phyloP scores from a whole-genome alignment of 176 grass and related monocot species.

The Oryza longistaminata region DNA sequence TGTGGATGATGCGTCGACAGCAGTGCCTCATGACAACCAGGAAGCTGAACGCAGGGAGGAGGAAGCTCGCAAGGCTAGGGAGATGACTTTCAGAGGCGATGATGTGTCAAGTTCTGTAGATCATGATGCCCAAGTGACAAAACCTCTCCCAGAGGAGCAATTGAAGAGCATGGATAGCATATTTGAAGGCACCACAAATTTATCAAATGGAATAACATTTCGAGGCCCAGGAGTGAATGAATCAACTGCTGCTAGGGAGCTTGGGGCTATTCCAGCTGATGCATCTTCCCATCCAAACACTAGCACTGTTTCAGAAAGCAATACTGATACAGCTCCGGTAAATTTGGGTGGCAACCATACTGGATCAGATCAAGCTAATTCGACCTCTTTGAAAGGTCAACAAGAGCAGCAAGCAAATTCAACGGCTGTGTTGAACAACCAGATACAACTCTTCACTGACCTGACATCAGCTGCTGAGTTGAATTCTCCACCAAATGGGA shows the following conservation, averaged over 20 bases:
- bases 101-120: constrained; percentile 63
- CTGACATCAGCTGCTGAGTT: constrained; percentile 14
- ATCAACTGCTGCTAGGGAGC: constrained; percentile 11
- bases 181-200: constrained; percentile 51
- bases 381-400: constrained; percentile 39
- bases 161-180: constrained; percentile 60
- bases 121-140: constrained; percentile 58
- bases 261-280: neutral
- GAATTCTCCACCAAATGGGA: constrained; percentile 54
- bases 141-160: constrained; percentile 68
- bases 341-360: constrained; percentile 32
- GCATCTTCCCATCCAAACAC: constrained; percentile 20
- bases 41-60: constrained; percentile 49
- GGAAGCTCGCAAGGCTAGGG: constrained; percentile 56
- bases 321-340: constrained; percentile 13
- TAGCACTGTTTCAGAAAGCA: constrained; percentile 15
- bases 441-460: constrained; percentile 37
- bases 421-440: constrained; percentile 23
- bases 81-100: constrained; percentile 70
- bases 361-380: constrained; percentile 29
- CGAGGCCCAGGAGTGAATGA: constrained; percentile 12
- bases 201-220: constrained; percentile 44
- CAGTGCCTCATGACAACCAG: constrained; percentile 48
- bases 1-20: constrained; percentile 62
- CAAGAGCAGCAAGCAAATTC: constrained; percentile 39